Base-by-base conservation (phyloP, 768 basidiomycete species). In the Psilocybe cubensis region DNA sequence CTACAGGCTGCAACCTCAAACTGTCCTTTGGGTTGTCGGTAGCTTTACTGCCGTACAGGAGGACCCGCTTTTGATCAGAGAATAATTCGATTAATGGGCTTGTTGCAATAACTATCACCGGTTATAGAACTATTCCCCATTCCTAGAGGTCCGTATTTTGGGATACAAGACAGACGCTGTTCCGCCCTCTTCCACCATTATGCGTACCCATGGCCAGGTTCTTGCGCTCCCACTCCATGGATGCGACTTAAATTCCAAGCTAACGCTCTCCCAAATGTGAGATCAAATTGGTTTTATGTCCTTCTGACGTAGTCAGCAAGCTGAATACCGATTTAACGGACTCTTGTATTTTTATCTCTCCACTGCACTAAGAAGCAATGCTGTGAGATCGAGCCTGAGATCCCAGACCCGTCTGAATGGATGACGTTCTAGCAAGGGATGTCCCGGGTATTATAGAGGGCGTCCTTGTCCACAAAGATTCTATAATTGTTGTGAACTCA, bases 401-500 rank as follows among this genome's bases (percentile, higher is more conserved):
- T 10, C 14, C 8, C 25, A 41, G 56, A 52, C 38, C n/a, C 17
- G 43, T 58, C 12, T 35, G 50, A 28, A 27, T 24, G n/a, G 57
- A 58, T 8, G 52, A 23, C 17, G 56, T 28, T 28, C 52, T 40
- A 45, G 33, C 27, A 33, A 47, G 28, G 17, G 27, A 20, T 33
- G 57, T 29, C 40, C 43, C 29, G 48, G 27, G 47, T 25, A 11
- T 28, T 8, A n/a, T 45, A 45, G 54, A 56, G 14, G 44, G 24
- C 3, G 50, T 56, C 18, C 51, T 38, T 9, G 48, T 45, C 57
- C 57, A 62, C 20, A 56, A 23, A 21, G 54, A 56, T 18, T 56
- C 41, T 12, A 62, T 56, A 14, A 62, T 56, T 4, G 57, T 62
- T 9, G 61, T 56, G 25, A 62, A 56, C 27, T 59, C 48, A 18